Conservation (phyloP, 768 basidiomycete genomes). For the Fomitopsis pulvina region DNA sequence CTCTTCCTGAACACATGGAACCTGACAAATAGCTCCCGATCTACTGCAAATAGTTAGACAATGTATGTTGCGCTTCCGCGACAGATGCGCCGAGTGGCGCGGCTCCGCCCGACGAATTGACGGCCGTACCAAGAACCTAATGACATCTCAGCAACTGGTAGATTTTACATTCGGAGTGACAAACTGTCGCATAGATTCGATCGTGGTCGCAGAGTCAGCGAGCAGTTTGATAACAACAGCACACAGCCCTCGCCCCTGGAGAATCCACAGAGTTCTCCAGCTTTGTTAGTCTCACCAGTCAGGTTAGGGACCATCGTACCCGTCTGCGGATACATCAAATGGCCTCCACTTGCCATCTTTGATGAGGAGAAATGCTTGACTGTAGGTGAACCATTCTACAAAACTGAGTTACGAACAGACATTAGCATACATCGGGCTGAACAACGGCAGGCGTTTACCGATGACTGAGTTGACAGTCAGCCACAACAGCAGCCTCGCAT, state of each 20-base stretch:
- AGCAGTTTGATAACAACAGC: slow-evolving; percentile 36
- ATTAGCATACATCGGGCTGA: background rate
- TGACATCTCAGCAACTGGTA: too few relatives aligned
- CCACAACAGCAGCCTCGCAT: slow-evolving; percentile 42
- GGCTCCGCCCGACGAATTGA: slow-evolving; percentile 30
- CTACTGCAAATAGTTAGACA: slow-evolving; percentile 22
- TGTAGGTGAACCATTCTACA: slow-evolving; percentile 31
- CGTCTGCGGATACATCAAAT: slow-evolving; percentile 37
- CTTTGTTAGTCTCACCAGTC: slow-evolving; percentile 6
- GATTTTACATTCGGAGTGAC: slow-evolving; percentile 5
- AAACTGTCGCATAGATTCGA: slow-evolving; percentile 34
- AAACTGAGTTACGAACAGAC: slow-evolving; percentile 23
- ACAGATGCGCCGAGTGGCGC: slow-evolving; percentile 34
- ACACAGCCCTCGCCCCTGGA: slow-evolving; percentile 32
- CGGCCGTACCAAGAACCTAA: slow-evolving; percentile 34
- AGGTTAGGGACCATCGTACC: slow-evolving; percentile 23
- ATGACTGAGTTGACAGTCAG: slow-evolving; percentile 35
- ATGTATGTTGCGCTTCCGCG: slow-evolving; percentile 25
- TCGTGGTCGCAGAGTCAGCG: slow-evolving; percentile 31
- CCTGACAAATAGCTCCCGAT: slow-evolving; percentile 28
- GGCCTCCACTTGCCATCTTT: slow-evolving; percentile 38
- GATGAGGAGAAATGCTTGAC: slow-evolving; percentile 31
- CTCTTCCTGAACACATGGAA: slow-evolving; percentile 32
- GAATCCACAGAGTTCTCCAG: slow-evolving; percentile 27
- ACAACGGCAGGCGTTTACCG: slow-evolving; percentile 21